Base-by-base conservation (phyloP, 257 asterid species). In the Echites panduratus region DNA sequence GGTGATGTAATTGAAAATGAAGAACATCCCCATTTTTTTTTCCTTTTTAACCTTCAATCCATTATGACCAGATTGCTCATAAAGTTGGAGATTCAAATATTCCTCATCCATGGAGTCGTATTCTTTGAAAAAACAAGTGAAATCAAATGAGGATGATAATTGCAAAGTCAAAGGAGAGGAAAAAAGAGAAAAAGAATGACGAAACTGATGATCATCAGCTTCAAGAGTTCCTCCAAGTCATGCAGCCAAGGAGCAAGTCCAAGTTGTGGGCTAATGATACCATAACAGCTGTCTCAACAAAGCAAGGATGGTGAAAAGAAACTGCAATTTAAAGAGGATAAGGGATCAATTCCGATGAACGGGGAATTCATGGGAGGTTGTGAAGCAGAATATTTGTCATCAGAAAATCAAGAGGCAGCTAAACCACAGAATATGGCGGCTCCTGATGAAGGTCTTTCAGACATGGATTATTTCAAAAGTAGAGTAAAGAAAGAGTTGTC, bases 71-170 rank as follows among this genome's bases (percentile, higher is more conserved):
- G 99, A 82, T 92, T 90, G 98, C 99, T 80, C 71, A 79, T 78
- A 88, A 83, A 89, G 86, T 90, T 82, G 98, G 97, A 65, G 99
- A 89, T 85, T 89, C 96, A 22, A 63, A 85, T 73, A 82, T 87
- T 27, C 98, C 98, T 19, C 96, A 94, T n/a, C 94, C 98, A 58
- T 95, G 99, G 98, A 92, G 99, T 85, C 83, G 87, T 81, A 95
- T 88, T 84, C 97, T 11, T 68, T 77, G 79, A 91, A 91, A 80
- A 85, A 81, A 70, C 79, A 80, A 64, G 92, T 84, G 76, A 74
- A 71, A 61, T 49, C 73, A 32, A 75, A 88, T 44, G 85, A 81
- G 52, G 87, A 64, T 62, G 93, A 66, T 48, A 83, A 50, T 76
- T 49, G 76, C 69, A 50, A 77, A 38, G 17, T 74, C 72, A 24